Evolutionary conservation across 768 basidiomycete species (phyloP).

Genomic region (Lactarius indigo): DNA sequence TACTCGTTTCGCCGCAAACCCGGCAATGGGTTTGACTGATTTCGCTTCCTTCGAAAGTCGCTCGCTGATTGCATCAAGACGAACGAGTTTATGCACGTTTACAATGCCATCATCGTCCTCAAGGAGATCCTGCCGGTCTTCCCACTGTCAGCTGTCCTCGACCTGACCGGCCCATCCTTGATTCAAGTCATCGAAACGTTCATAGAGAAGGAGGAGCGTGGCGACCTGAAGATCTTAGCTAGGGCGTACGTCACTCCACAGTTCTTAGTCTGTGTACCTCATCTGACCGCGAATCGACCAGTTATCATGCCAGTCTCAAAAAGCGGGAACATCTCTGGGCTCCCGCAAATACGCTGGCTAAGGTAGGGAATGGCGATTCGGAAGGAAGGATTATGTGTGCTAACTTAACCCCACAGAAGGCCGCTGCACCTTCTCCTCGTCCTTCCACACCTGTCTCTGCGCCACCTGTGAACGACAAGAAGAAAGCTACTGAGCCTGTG

Average conservation of each 20-base stretch:
- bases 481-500: conserved; percentile 33
- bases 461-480: conserved; percentile 20
- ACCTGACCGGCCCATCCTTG: conserved; percentile 51
- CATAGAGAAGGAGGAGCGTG: conserved; percentile 71
- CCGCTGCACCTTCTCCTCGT: conserved; percentile 18
- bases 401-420: conserved; percentile 13
- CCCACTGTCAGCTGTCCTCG: conserved; percentile 60
- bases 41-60: conserved; percentile 42
- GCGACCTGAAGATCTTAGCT: conserved; percentile 79
- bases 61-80: conserved; percentile 80
- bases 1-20: not conserved
- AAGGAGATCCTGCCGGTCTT: conserved; percentile 90
- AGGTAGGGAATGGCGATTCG: conserved; percentile 30
- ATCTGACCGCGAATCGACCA: conserved; percentile 30
- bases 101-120: conserved; percentile 92
- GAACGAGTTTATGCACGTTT: conserved; percentile 94
- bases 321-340: conserved; percentile 64
- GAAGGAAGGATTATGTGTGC: not conserved
- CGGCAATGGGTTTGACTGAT: not conserved
- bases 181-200: conserved; percentile 62
- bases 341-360: conserved; percentile 32
- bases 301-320: conserved; percentile 72
- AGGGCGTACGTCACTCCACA: conserved; percentile 51
- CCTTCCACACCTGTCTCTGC: conserved; percentile 15
- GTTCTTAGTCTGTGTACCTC: not conserved